Conservation (phyloP, 2,329 filamentous ascomycete species). For the Aspergillus ochraceus region DNA sequence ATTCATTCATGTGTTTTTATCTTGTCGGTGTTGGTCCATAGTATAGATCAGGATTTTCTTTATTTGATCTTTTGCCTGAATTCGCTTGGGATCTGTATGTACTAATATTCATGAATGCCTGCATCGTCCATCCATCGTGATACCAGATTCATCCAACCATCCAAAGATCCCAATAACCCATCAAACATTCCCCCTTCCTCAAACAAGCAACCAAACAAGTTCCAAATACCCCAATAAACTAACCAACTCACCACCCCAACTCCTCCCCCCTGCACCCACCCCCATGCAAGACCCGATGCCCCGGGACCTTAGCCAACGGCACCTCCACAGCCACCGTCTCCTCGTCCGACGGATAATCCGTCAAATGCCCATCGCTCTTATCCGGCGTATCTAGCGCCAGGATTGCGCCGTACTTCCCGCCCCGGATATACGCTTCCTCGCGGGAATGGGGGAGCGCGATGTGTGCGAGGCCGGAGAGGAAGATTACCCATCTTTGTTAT, state of each 20-base stretch:
- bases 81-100: slow-evolving; percentile 4
- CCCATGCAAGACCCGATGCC: slow-evolving; percentile 41
- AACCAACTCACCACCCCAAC: slow-evolving; percentile 6
- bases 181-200: too few relatives aligned
- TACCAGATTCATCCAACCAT: too few relatives aligned
- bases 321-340: slow-evolving; percentile 40
- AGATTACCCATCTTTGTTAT: slow-evolving; percentile 32
- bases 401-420: slow-evolving; percentile 45
- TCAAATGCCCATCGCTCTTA: slow-evolving; percentile 41
- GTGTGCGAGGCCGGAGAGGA: slow-evolving; percentile 43
- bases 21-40: neutral
- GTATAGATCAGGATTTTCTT: neutral
- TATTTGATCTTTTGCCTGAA: slow-evolving; percentile 3
- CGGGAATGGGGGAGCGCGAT: slow-evolving; percentile 44
- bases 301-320: slow-evolving; percentile 37
- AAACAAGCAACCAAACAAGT: neutral
- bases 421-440: slow-evolving; percentile 38
- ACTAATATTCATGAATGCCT: neutral
- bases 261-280: slow-evolving; percentile 39
- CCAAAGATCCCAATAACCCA: too few relatives aligned
- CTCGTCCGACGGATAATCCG: slow-evolving; percentile 41
- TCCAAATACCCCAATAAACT: neutral
- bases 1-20: slow-evolving; percentile 6
- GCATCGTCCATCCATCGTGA: too few relatives aligned
- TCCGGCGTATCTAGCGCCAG: slow-evolving; percentile 46